Conservation (phyloP, 2,329 filamentous ascomycete genomes). For the Truncatella angustata region DNA sequence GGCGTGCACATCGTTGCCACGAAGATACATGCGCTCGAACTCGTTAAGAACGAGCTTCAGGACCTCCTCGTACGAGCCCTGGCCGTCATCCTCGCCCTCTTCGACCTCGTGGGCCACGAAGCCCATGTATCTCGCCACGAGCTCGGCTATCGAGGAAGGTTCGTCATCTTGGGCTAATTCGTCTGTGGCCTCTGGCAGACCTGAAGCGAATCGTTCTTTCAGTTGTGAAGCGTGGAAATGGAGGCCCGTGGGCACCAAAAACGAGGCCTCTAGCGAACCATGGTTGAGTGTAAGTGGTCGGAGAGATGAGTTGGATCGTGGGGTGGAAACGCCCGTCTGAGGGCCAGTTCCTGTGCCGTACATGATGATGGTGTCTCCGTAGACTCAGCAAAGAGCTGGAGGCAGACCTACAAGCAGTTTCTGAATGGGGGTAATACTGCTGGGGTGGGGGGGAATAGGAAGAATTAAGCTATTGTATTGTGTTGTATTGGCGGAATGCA, state of each 20-base stretch:
- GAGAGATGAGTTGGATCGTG: constrained; percentile 87
- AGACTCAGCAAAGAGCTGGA: constrained; percentile 40
- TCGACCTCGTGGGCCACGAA: constrained; percentile 87
- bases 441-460: not conserved
- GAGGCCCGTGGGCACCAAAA: constrained; percentile 90
- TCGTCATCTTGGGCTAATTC: constrained; percentile 98
- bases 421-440: constrained; percentile 9
- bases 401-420: constrained; percentile 14
- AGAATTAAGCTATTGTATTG: too few species aligned
- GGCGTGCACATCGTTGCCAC: constrained; percentile 94
- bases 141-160: constrained; percentile 90
- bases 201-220: constrained; percentile 84
- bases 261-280: constrained; percentile 93
- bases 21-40: constrained; percentile 92
- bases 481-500: constrained; percentile 15
- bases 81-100: constrained; percentile 84
- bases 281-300: constrained; percentile 88
- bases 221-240: constrained; percentile 96
- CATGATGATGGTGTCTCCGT: constrained; percentile 53
- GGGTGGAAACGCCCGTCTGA: constrained; percentile 95
- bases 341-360: constrained; percentile 81
- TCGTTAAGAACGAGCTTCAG: constrained; percentile 91
- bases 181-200: constrained; percentile 87
- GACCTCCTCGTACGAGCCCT: constrained; percentile 88
- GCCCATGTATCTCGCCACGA: constrained; percentile 91